phyloP scores from a whole-genome alignment of 2,329 filamentous ascomycete species.

The Phoma sp. region DNA sequence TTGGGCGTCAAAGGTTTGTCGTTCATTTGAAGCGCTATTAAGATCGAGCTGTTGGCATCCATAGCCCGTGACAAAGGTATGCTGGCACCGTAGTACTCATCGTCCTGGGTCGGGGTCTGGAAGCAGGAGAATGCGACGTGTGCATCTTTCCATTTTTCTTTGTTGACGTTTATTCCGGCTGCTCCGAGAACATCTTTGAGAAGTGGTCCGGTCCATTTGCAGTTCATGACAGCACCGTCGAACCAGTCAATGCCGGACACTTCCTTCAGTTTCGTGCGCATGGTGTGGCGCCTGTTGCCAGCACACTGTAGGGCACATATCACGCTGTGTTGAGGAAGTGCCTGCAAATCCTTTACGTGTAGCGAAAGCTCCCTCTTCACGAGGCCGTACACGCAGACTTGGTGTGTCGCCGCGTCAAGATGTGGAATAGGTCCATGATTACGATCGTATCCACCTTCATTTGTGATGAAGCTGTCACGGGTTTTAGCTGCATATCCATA shows the following conservation, averaged over 20 bases:
- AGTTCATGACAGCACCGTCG: slow-evolving; percentile 68
- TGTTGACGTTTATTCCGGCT: slow-evolving; percentile 52
- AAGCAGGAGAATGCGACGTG: slow-evolving; percentile 66
- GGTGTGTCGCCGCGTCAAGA: slow-evolving; percentile 51
- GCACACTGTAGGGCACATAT: slow-evolving; percentile 67
- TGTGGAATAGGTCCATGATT: slow-evolving; percentile 64
- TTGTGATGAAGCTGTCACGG: slow-evolving; percentile 56
- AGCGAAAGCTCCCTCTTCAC: slow-evolving; percentile 56
- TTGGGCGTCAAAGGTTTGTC: slow-evolving; percentile 55
- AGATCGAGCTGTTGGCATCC: slow-evolving; percentile 26
- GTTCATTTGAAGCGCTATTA: slow-evolving; percentile 56
- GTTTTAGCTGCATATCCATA: background rate
- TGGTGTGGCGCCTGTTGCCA: slow-evolving; percentile 67
- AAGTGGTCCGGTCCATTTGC: slow-evolving; percentile 61
- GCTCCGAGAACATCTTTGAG: slow-evolving; percentile 60
- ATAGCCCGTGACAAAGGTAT: slow-evolving; percentile 51
- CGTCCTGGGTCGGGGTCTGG: slow-evolving; percentile 61
- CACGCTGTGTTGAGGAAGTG: slow-evolving; percentile 62
- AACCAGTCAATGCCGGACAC: slow-evolving; percentile 68
- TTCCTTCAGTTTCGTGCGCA: slow-evolving; percentile 66
- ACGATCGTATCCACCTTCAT: slow-evolving; percentile 61
- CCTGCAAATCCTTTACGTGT: slow-evolving; percentile 56
- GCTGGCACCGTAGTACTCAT: slow-evolving; percentile 65
- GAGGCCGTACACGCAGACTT: slow-evolving; percentile 59
- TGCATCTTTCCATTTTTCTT: slow-evolving; percentile 40